Evolutionary conservation across 108 stramenopile species (phyloP).

Genomic region (Nitzschia sp.): DNA sequence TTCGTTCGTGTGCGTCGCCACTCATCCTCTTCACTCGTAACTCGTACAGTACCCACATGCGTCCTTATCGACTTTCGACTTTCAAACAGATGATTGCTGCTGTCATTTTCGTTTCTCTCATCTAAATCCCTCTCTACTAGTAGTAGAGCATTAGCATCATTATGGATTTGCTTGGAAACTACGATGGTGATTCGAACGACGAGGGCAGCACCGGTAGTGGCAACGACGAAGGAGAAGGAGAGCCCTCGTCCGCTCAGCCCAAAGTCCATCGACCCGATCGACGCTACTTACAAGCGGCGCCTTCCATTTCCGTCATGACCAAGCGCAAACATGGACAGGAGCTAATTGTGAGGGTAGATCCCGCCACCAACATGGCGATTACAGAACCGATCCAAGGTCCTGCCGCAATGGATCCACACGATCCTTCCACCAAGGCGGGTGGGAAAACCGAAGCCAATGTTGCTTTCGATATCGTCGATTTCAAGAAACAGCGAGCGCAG

Average conservation of each 20-base stretch:
- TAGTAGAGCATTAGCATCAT: not conserved
- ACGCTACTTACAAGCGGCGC: constrained; percentile 48
- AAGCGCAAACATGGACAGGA: constrained; percentile 44
- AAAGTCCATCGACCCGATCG: constrained; percentile 61
- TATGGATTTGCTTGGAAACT: constrained; percentile 47
- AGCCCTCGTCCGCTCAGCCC: not conserved
- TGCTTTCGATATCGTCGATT: constrained; percentile 52
- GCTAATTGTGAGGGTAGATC: constrained; percentile 35
- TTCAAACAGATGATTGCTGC: no score
- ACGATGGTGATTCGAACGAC: constrained; percentile 39
- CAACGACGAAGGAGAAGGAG: not conserved
- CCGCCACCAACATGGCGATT: constrained; percentile 27
- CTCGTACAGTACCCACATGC: no score
- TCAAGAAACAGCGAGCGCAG: constrained; percentile 57
- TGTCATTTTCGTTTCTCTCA: no score
- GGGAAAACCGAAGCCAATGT: constrained; percentile 48
- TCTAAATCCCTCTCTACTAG: not conserved
- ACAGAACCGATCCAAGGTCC: constrained; percentile 61
- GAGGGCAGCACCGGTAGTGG: no score
- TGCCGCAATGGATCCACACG: constrained; percentile 29
- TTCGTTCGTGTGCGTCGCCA: no score
- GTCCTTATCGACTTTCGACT: no score
- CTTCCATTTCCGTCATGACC: constrained; percentile 38
- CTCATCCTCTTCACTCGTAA: no score
- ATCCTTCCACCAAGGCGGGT: constrained; percentile 1